Conservation (phyloP, 1,139 yeast species). For the Magnusiomyces tetraspermus region DNA sequence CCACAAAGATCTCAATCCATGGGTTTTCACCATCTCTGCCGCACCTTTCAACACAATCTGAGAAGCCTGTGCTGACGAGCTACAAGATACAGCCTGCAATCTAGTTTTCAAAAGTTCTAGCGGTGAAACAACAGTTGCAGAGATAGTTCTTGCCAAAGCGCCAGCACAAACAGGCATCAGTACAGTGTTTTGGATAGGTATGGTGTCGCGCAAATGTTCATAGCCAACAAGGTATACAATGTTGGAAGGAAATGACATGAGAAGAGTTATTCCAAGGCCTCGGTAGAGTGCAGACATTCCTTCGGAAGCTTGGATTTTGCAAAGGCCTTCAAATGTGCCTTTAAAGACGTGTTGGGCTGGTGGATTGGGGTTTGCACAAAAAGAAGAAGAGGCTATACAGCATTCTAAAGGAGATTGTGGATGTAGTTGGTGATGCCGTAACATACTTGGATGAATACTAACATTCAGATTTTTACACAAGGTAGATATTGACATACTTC, state of each 20-base stretch:
- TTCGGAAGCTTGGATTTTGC: slow-evolving; percentile 56
- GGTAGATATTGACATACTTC: slow-evolving; percentile 23
- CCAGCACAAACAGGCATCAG: slow-evolving; percentile 83
- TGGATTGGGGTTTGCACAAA: slow-evolving; percentile 27
- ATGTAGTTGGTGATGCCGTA: too few relatives aligned
- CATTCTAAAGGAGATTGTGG: slow-evolving; percentile 34
- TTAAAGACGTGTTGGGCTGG: slow-evolving; percentile 33
- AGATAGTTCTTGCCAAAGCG: slow-evolving; percentile 66
- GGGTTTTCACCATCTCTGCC: slow-evolving; percentile 40
- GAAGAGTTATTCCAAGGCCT: slow-evolving; percentile 69
- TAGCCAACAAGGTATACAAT: slow-evolving; percentile 92
- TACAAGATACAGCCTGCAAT: slow-evolving; percentile 57
- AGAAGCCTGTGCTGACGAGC: slow-evolving; percentile 25
- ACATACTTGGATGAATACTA: slow-evolving; percentile 35
- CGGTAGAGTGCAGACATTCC: slow-evolving; percentile 79
- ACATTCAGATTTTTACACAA: slow-evolving; percentile 37
- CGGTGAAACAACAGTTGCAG: slow-evolving; percentile 84
- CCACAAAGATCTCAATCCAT: slow-evolving; percentile 63
- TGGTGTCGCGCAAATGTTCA: slow-evolving; percentile 69
- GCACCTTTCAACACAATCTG: slow-evolving; percentile 46
- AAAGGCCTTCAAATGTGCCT: slow-evolving; percentile 67
- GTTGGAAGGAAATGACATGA: slow-evolving; percentile 91
- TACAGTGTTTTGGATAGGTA: slow-evolving; percentile 45
- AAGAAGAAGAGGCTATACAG: slow-evolving; percentile 36
- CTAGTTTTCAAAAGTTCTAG: slow-evolving; percentile 80